Conservation (phyloP, 2,329 filamentous ascomycete genomes). For the Ceratocystis papillata region DNA sequence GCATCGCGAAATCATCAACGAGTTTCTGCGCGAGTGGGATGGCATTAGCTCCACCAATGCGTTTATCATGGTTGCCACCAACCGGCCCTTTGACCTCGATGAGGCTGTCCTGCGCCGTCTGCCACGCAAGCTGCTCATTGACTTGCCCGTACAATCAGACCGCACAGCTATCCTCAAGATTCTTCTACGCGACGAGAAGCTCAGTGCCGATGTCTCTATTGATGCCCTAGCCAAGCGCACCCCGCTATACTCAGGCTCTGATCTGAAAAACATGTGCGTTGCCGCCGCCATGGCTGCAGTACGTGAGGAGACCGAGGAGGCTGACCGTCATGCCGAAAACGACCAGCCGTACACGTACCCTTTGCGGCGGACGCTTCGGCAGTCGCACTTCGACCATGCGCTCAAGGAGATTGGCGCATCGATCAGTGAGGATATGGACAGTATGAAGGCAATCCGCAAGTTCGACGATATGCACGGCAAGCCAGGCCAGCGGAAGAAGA, state of each 20-base stretch:
- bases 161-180: conserved; percentile 59
- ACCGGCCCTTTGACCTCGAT: conserved; percentile 88
- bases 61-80: conserved; percentile 97
- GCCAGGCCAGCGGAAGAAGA: conserved; percentile 51
- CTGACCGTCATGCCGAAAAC: conserved; percentile 32
- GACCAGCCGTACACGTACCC: conserved; percentile 18
- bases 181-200: conserved; percentile 55
- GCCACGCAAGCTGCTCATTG: conserved; percentile 61
- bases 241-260: conserved; percentile 69
- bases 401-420: conserved; percentile 82
- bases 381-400: conserved; percentile 71
- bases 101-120: conserved; percentile 71
- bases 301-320: conserved; percentile 54
- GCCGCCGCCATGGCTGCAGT: conserved; percentile 70
- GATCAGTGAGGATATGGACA: conserved; percentile 87
- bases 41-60: conserved; percentile 71
- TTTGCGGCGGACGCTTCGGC: conserved; percentile 39
- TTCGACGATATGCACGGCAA: conserved; percentile 77
- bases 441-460: conserved; percentile 73
- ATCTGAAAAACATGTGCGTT: conserved; percentile 73
- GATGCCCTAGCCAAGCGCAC: conserved; percentile 54
- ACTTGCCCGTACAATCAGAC: conserved; percentile 57
- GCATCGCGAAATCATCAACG: conserved; percentile 86
- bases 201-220: conserved; percentile 52
- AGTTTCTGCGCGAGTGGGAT: conserved; percentile 95